phyloP scores from a whole-genome alignment of 352 stramenopile genomes.

The Aphanomyces astaci region DNA sequence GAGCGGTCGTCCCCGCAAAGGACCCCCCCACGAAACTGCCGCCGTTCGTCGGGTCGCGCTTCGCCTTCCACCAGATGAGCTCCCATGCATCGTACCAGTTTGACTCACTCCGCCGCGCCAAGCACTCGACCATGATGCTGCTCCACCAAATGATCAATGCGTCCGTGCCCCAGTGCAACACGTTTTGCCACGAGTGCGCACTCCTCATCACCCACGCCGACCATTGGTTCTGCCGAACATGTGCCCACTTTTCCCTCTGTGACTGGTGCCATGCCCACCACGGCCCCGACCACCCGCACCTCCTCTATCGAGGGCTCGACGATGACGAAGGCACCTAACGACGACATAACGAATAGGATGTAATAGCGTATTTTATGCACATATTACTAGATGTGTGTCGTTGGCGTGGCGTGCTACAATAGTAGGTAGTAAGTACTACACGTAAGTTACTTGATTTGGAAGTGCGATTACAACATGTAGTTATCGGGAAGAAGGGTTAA shows the following conservation, averaged over 20 bases:
- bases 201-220: conserved; percentile 68
- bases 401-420: too few species aligned
- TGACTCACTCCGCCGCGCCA: conserved; percentile 78
- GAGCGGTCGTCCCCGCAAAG: background rate
- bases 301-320: background rate
- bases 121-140: conserved; percentile 88
- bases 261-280: conserved; percentile 55
- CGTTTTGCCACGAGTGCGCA: conserved; percentile 69
- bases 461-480: too few species aligned
- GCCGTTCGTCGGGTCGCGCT: conserved; percentile 74
- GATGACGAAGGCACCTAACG: background rate
- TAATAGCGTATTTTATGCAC: too few species aligned
- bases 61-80: conserved; percentile 84
- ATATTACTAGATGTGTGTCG: too few species aligned
- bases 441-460: too few species aligned
- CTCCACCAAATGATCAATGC: conserved; percentile 84
- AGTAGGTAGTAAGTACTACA: too few species aligned
- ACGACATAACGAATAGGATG: background rate
- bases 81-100: conserved; percentile 75
- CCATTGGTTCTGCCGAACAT: conserved; percentile 53
- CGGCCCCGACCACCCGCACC: conserved; percentile 39
- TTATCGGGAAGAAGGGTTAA: too few species aligned
- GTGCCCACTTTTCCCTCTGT: conserved; percentile 54
- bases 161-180: conserved; percentile 51
- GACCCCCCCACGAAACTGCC: conserved; percentile 42